Evolutionary conservation across 148 eudicot genomes (phyloP).

Genomic region (Chenopodium quinoa): DNA sequence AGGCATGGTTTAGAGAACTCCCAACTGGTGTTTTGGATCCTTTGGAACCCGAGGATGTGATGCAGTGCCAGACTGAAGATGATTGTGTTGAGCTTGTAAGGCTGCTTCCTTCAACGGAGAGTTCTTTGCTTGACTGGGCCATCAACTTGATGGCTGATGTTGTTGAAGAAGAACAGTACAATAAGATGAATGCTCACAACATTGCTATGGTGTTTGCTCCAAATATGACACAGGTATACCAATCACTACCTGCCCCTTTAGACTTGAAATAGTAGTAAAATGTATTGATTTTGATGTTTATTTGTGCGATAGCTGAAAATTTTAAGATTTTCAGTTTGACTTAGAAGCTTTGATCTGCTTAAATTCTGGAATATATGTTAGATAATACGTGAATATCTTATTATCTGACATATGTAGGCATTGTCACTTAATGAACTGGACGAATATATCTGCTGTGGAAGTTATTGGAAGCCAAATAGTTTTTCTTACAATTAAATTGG

Average conservation of each 20-base stretch:
- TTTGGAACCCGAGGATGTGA: slow-evolving; percentile 77
- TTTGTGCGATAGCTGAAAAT: neutral
- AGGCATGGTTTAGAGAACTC: slow-evolving; percentile 99
- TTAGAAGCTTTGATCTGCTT: neutral
- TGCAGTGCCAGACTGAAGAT: slow-evolving; percentile 87
- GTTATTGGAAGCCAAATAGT: too few relatives aligned
- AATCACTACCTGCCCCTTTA: neutral
- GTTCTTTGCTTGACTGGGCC: slow-evolving; percentile 86
- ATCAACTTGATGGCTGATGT: slow-evolving; percentile 97
- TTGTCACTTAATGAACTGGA: neutral
- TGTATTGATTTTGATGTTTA: neutral
- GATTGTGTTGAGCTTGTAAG: slow-evolving; percentile 69
- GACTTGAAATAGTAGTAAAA: neutral
- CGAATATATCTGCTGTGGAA: neutral
- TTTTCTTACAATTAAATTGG: too few relatives aligned
- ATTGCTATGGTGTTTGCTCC: slow-evolving; percentile 97
- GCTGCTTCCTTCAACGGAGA: slow-evolving; percentile 78
- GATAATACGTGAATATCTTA: too few relatives aligned
- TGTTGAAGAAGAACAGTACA: slow-evolving; percentile 69
- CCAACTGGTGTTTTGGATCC: slow-evolving; percentile 86
- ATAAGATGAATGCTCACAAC: slow-evolving; percentile 95
- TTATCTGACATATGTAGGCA: too few relatives aligned
- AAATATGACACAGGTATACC: slow-evolving; percentile 97
- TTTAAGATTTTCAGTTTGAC: too few relatives aligned
- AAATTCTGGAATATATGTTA: too few relatives aligned